Conservation (phyloP, 768 basidiomycete species). For the Tulasnella sp. region DNA sequence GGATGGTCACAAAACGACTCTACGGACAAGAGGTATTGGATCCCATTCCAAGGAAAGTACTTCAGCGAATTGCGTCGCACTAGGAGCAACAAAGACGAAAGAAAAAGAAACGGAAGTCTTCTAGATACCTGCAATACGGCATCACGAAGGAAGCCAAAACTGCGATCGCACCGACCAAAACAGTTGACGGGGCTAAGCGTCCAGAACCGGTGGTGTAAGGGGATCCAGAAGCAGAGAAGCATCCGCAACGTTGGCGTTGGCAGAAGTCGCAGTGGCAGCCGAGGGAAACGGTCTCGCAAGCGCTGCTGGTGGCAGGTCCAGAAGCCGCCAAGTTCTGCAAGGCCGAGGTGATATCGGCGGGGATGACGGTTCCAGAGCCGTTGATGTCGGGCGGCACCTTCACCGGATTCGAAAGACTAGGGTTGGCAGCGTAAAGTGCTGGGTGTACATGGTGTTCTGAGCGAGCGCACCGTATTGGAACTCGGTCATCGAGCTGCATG, state of each 20-base stretch:
- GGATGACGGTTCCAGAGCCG: conserved; percentile 16
- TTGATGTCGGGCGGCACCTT: conserved; percentile 12
- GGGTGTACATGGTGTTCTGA: conserved; percentile 50
- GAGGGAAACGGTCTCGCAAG: background rate
- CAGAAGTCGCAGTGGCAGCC: background rate
- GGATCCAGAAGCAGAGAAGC: background rate
- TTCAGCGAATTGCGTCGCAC: background rate
- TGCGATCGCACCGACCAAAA: conserved; percentile 10
- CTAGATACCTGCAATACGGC: background rate
- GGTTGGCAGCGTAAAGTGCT: conserved; percentile 42
- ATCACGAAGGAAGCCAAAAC: conserved; percentile 8
- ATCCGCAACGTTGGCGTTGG: background rate
- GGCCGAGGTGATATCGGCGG: conserved; percentile 16
- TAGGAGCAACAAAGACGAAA: background rate
- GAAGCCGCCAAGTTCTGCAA: conserved; percentile 2
- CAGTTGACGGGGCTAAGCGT: conserved; percentile 9
- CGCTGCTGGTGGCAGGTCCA: background rate
- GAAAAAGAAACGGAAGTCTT: background rate
- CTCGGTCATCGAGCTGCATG: conserved; percentile 40
- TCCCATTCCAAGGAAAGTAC: conserved; percentile 1
- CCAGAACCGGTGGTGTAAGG: conserved; percentile 6
- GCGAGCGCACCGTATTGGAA: conserved; percentile 46
- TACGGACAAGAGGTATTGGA: too few species aligned
- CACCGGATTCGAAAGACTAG: conserved; percentile 45
- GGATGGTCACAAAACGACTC: too few species aligned